Evolutionary conservation across 495 filamentous ascomycete species (phyloP), one percentile per base, ranked within the genome.

Genomic region (Apodospora peruviana): DNA sequence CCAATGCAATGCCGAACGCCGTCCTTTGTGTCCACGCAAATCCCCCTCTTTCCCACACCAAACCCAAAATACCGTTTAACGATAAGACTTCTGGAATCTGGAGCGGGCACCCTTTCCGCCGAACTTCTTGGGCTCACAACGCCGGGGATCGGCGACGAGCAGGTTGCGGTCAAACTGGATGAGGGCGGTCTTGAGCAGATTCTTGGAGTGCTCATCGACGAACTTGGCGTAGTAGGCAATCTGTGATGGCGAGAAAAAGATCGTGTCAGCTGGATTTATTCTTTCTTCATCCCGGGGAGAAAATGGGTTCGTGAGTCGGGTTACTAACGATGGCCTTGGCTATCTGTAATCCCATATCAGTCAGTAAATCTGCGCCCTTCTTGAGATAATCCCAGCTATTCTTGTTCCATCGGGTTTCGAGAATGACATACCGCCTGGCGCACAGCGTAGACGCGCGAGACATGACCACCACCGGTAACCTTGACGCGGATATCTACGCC

Each of bases 191-290:
- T 98, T 98, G 61, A 98, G 80, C 75, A 86, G 79, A 84, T 96
- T 98, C 88, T 98, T 98, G 78, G 86, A 85, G 84, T 97, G 89
- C 85, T 98, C 93, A 68, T 98, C 93, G 72, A 98, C 88, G 78
- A 84, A 98, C 80, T 98, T 98, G 83, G 96, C 93, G 86, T 96
- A 97, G 86, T 97, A 98, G 72, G 93, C 91, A 65, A 98, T 54
- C 64, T 67, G 21, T 24, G n/a, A n/a, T n/a, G n/a, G n/a, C n/a
- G n/a, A 43, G 2, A 49, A 41, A 40, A 34, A 11, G 11, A 39
- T 17, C 24, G 12, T 22, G 52, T 63, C 21, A 62, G 59, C n/a
- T n/a, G n/a, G n/a, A n/a, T n/a, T n/a, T 47, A 47, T 40, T 22
- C 40, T 45, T 9, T 21, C 4, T 21, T 20, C 41, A 17, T 32